Base-by-base conservation (phyloP, 768 basidiomycete species). In the Termitomyces eurrhizus region DNA sequence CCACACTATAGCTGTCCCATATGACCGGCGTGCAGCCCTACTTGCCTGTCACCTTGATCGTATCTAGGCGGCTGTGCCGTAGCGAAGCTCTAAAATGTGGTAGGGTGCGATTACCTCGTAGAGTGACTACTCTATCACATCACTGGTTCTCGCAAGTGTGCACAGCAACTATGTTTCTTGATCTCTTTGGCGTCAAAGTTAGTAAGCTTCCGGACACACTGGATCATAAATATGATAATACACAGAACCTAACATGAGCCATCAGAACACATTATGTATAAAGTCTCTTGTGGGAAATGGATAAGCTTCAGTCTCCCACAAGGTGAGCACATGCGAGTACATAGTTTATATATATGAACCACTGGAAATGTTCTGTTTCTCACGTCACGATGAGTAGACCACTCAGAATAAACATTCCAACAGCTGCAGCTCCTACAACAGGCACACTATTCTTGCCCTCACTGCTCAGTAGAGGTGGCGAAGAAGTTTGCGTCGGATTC, bases 331-430 rank as follows among this genome's bases (percentile, higher is more conserved):
- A 16, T 1, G 16, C 0, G 16, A 45, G 4, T 26, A 26, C 24
- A 13, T 14, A 5, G 14, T 48, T 11, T 24, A 48, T 14, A 32
- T 29, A 18, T 6, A 12, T 12, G 45, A 32, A 18, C 18, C 4
- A n/a, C 6, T 33, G n/a, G 11, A 51, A 7, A 35, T 51, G n/a
- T 35, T 2, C 8, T 50, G 3, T 49, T 8, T 14, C 8, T 8
- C 16, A 51, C 16, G 35, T 51, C n/a, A 12, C 18, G n/a, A 51
- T 21, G 7, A 50, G 9, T 18, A n/a, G 33, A 51, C n/a, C 33
- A 41, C 44, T 53, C 29, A 59, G 32, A 59, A 62, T 16, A 59
- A 56, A 5, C 59, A 49, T n/a, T 39, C 33, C 33, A 59, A 37
- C 58, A 54, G 50, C 62, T 12, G n/a, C 62, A 2, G 21, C 56